phyloP scores from a whole-genome alignment of 495 filamentous ascomycete species.

The Xylaria acuta region DNA sequence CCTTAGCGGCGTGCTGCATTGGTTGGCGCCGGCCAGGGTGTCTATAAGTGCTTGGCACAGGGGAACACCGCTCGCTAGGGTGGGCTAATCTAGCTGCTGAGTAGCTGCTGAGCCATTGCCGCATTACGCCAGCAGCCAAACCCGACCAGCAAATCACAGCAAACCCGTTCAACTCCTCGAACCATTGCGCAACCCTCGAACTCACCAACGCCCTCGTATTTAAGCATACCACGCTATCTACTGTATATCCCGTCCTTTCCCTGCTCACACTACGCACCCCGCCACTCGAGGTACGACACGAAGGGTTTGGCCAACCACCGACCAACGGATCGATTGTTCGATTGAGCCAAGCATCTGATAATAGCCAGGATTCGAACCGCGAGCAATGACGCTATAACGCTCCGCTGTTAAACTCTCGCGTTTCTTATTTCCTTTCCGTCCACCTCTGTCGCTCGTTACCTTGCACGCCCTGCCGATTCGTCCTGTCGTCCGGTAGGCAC shows the following conservation, averaged over 20 bases:
- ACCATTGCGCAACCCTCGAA: constrained; percentile 23
- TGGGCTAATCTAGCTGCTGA: background rate
- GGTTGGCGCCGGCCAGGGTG: constrained; percentile 11
- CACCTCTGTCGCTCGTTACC: constrained; percentile 39
- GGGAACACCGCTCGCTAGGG: background rate
- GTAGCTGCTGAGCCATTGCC: constrained; percentile 12
- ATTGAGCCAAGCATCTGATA: constrained; percentile 7
- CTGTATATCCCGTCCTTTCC: background rate
- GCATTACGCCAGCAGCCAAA: constrained; percentile 20
- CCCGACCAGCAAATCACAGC: constrained; percentile 1
- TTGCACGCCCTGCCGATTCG: constrained; percentile 23
- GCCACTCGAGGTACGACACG: background rate
- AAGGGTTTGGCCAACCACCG: background rate
- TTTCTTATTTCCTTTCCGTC: constrained; percentile 21
- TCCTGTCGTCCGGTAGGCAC: constrained; percentile 30
- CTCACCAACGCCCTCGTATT: constrained; percentile 4
- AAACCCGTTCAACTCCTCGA: background rate
- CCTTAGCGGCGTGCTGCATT: constrained; percentile 11
- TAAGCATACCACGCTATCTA: background rate
- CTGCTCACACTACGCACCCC: background rate
- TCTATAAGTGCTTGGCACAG: constrained; percentile 2
- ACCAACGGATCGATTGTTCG: background rate
- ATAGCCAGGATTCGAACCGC: constrained; percentile 18
- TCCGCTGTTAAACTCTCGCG: constrained; percentile 7
- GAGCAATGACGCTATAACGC: constrained; percentile 36